A percentile compares a stretch with the other conserved stretches of the same genome.
phyloP scores from a whole-genome alignment of 768 basidiomycete species.

The Lactifluus hygrophoroides region DNA sequence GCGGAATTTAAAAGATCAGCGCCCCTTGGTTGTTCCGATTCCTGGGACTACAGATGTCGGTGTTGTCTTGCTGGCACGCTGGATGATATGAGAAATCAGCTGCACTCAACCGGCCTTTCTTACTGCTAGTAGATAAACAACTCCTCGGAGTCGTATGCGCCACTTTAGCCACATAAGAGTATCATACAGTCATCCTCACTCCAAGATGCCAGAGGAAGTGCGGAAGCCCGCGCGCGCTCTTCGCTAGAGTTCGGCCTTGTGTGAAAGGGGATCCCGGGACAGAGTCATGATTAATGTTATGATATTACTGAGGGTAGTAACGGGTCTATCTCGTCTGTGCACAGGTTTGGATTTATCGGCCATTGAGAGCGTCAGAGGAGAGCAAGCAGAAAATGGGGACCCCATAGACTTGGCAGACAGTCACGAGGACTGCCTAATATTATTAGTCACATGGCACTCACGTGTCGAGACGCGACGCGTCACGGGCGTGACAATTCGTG shows the following conservation, averaged over 20 bases:
- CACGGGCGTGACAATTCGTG: slow-evolving; percentile 19
- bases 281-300: slow-evolving; percentile 5
- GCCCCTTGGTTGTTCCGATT: neutral
- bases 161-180: slow-evolving; percentile 1
- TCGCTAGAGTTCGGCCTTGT: neutral
- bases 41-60: too few species aligned
- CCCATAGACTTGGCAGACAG: too few species aligned
- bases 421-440: neutral
- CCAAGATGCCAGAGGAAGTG: neutral
- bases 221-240: neutral
- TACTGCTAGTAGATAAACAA: neutral
- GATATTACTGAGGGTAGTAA: neutral
- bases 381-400: neutral
- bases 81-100: neutral
- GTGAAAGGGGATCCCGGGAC: neutral
- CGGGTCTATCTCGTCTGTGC: neutral
- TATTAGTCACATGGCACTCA: neutral
- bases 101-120: neutral
- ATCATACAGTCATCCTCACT: neutral
- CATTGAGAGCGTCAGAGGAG: neutral
- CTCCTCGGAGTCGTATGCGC: neutral
- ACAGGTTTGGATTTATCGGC: slow-evolving; percentile 1
- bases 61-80: too few species aligned
- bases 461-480: slow-evolving; percentile 16
- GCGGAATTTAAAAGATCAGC: neutral